phyloP scores from a whole-genome alignment of 73 alveolate genomes.

The Stentor roeselii region DNA sequence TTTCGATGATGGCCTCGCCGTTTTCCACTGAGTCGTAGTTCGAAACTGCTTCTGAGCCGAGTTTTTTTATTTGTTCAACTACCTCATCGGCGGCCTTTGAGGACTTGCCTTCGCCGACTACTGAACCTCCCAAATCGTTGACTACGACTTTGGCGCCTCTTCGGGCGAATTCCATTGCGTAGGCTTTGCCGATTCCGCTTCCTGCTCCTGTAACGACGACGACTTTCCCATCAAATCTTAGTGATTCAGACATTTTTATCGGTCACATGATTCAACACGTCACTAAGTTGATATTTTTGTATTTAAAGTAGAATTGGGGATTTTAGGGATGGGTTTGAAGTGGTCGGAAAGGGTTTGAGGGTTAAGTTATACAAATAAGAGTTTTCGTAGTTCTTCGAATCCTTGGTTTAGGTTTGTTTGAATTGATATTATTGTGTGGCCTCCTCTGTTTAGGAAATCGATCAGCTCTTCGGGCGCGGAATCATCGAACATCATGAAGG shows the following conservation, averaged over 20 bases:
- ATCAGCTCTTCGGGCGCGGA: not conserved
- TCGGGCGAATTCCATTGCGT: not conserved
- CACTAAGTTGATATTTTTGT: too few species aligned
- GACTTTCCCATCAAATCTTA: not conserved
- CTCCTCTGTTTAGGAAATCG: not conserved
- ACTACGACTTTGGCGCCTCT: not conserved
- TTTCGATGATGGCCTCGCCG: not conserved
- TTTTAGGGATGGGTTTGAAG: too few species aligned
- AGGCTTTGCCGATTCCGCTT: not conserved
- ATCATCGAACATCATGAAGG: not conserved
- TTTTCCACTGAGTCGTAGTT: not conserved
- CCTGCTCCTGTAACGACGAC: not conserved
- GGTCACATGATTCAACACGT: too few species aligned
- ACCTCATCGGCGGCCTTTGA: not conserved
- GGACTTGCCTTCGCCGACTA: too few species aligned
- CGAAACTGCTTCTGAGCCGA: not conserved
- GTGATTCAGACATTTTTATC: too few species aligned
- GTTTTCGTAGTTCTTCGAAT: not conserved
- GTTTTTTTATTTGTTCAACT: not conserved
- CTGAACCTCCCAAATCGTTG: too few species aligned
- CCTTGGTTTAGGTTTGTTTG: not conserved
- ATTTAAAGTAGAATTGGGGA: too few species aligned
- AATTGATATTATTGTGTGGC: not conserved
- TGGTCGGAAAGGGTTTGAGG: too few species aligned
- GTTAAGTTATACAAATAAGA: not conserved